These are phyloP conservation scores for Populus deltoides DNA, from an alignment of 345 rosid species.

Conservation along the genomic window DNA sequence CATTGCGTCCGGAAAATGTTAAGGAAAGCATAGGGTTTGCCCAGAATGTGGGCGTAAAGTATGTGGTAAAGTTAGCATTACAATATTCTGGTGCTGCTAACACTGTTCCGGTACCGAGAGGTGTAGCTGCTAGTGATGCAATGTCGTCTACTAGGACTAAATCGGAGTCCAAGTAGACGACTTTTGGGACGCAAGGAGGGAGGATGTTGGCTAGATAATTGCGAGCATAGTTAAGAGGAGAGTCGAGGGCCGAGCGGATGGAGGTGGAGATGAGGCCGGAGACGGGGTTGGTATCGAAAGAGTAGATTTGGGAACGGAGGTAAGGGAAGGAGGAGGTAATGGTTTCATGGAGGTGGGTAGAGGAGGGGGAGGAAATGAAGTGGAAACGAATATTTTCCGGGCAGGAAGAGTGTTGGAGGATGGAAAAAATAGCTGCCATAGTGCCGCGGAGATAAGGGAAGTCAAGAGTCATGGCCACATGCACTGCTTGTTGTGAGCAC, in stretches of 20 bases:
- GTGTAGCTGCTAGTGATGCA: conserved; percentile 29
- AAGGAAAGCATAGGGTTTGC: conserved; percentile 33
- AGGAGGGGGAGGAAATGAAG: conserved; percentile 29
- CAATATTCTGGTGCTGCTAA: conserved; percentile 44
- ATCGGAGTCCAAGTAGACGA: conserved; percentile 40
- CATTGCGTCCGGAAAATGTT: conserved; percentile 30
- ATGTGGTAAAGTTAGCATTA: conserved; percentile 37
- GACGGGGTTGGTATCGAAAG: conserved; percentile 27
- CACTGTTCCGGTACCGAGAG: conserved; percentile 22
- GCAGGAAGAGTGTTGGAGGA: conserved; percentile 45
- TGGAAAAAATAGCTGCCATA: conserved; percentile 32
- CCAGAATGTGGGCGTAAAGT: conserved; percentile 44
- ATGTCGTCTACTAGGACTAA: conserved; percentile 40
- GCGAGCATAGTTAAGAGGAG: conserved; percentile 45
- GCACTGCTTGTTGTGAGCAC: conserved; percentile 25
- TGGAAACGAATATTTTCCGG: conserved; percentile 41
- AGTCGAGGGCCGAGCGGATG: conserved; percentile 40
- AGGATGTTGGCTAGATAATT: conserved; percentile 37
- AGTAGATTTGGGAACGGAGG: conserved; percentile 31
- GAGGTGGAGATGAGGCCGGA: conserved; percentile 42
- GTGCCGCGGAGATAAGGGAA: conserved; percentile 39
- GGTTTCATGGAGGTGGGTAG: conserved; percentile 25
- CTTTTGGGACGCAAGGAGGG: conserved; percentile 27
- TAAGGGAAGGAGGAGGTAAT: conserved; percentile 41
- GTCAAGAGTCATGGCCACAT: conserved; percentile 41